Conservation (phyloP, 2,329 filamentous ascomycete genomes). For the Monosporascus sp. region DNA sequence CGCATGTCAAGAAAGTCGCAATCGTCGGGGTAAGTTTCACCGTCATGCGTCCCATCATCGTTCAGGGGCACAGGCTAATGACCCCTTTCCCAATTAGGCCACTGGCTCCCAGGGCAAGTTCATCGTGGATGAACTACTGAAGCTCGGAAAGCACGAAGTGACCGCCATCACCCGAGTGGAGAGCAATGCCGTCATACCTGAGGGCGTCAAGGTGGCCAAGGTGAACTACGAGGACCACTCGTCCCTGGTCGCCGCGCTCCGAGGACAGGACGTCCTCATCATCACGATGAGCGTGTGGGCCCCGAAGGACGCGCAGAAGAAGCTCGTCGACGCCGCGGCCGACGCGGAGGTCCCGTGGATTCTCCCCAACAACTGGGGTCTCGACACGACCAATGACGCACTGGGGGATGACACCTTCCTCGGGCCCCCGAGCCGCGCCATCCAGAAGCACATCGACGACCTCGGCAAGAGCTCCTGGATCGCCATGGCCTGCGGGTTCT, state of each 20-base stretch:
- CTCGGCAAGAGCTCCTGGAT: conserved; percentile 35
- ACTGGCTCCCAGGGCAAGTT: conserved; percentile 35
- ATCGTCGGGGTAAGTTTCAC: conserved; percentile 41
- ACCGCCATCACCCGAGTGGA: conserved; percentile 44
- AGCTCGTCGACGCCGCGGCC: conserved; percentile 48
- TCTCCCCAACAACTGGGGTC: conserved; percentile 45
- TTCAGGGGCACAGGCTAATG: not conserved
- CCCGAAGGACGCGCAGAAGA: conserved; percentile 38
- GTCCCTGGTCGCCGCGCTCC: conserved; percentile 43
- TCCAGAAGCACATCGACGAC: conserved; percentile 31
- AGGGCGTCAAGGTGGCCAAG: conserved; percentile 33
- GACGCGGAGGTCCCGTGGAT: conserved; percentile 49
- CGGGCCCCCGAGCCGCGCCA: conserved; percentile 10
- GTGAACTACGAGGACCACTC: conserved; percentile 41
- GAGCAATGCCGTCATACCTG: conserved; percentile 37
- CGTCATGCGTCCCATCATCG: conserved; percentile 1
- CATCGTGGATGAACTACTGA: conserved; percentile 36
- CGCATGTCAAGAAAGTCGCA: conserved; percentile 36
- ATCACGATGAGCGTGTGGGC: conserved; percentile 43
- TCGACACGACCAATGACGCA: conserved; percentile 30
- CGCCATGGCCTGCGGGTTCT: conserved; percentile 38
- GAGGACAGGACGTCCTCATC: conserved; percentile 49
- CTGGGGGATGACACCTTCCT: conserved; percentile 28
- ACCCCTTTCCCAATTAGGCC: conserved; percentile 26
- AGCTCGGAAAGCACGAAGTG: conserved; percentile 43